Base-by-base conservation (phyloP, 163 green algal genomes). In the Scenedesmus sp. region DNA sequence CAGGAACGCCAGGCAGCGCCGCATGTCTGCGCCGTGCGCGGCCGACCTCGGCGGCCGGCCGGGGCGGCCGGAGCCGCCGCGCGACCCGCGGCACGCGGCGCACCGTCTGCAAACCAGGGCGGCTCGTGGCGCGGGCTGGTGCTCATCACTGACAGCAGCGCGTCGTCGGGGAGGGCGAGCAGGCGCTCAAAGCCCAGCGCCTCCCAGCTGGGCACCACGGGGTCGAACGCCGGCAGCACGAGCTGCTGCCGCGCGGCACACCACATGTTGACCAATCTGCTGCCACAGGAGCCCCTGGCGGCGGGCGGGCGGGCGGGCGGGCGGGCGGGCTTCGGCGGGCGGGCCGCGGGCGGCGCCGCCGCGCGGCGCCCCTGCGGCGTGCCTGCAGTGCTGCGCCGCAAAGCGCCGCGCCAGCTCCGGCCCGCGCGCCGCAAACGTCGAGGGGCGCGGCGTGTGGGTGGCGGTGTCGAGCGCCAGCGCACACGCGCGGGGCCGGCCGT, bases 81-180 rank as follows among this genome's bases (percentile, higher is more conserved):
- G 10, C 28, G 31, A 33, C 0, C 17, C 20, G 33, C 18, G 20
- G 10, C 29, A 44, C 5, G 28, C 4, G 15, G 3, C 56, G 56
- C 67, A 77, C 67, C 51, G 64, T 44, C 7, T 10, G 22, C 24
- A 24, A 77, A 77, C 67, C 67, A 77, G 17, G 33, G n/a, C 1
- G 67, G 34, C 17, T 77, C 67, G 24, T 77, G 67, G 22, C 26
- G 22, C 42, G 67, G 67, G 51, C 67, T 77, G 51, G 67, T 77
- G 67, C 67, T 77, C 51, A 77, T 66, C 14, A 56, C 13, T 20
- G 36, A 29, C 47, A 77, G 22, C 14, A 77, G 11, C 67, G 53
- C 11, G 34, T 63, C 33, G 14, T 77, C 67, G 44, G 67, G 67
- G 51, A 58, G 47, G 15, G 28, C 14, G 33, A 77, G 33, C 51